A percentile compares a stretch with the other conserved stretches of the same genome.
Conservation (phyloP, 176 grass and related monocot species). For the Lolium rigidum region DNA sequence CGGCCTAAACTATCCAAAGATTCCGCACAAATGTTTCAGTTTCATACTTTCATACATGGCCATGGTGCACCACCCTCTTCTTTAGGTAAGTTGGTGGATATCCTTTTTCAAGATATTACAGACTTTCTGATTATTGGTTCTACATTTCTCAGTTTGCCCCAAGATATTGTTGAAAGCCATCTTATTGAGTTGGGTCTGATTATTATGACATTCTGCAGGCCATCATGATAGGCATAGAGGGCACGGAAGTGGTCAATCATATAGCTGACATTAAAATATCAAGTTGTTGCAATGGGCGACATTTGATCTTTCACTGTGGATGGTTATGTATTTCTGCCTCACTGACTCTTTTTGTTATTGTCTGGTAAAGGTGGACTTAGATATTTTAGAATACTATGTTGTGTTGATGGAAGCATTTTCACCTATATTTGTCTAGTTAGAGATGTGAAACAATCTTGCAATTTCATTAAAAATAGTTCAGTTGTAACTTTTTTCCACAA, state of each 20-base stretch:
- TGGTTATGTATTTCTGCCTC: constrained; percentile 47
- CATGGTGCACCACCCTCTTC: constrained; percentile 61
- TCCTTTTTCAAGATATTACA: neutral
- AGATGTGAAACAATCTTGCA: neutral
- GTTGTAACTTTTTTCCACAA: neutral
- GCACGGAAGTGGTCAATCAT: constrained; percentile 30
- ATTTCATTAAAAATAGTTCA: constrained; percentile 24
- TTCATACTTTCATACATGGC: neutral
- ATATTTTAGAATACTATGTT: neutral
- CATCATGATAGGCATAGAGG: constrained; percentile 74
- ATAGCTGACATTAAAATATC: too few species aligned
- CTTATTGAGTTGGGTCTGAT: constrained; percentile 37
- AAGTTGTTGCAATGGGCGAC: too few species aligned
- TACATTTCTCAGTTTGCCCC: neutral
- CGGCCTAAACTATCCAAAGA: neutral
- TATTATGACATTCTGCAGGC: constrained; percentile 55
- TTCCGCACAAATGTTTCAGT: neutral
- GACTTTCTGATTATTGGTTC: constrained; percentile 5
- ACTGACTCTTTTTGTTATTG: constrained; percentile 32
- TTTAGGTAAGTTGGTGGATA: constrained; percentile 45
- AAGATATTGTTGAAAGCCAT: constrained; percentile 4
- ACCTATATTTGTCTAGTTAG: constrained; percentile 21
- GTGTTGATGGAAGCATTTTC: neutral
- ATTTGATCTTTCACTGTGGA: neutral
- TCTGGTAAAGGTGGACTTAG: constrained; percentile 41